Evolutionary conservation across 2,329 filamentous ascomycete genomes (phyloP).

Genomic region (Epichloe bromicola): DNA sequence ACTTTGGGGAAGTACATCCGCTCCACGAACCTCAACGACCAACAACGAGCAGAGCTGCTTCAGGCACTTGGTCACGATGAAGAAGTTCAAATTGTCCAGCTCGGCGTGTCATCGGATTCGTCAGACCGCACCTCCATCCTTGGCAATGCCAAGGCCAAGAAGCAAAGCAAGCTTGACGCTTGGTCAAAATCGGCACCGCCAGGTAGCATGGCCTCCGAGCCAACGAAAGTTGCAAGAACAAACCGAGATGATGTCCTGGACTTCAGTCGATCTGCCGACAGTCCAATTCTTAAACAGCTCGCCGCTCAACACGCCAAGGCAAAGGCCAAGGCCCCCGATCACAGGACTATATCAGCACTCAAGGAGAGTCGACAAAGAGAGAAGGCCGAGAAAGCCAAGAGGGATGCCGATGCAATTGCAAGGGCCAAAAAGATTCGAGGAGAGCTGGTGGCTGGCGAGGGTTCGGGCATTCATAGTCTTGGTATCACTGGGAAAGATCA

Average conservation of each 20-base stretch:
- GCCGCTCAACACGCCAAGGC: conserved; percentile 23
- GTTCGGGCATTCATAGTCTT: conserved; percentile 62
- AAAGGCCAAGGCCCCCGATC: conserved; percentile 19
- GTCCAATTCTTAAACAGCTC: conserved; percentile 32
- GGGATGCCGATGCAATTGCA: conserved; percentile 60
- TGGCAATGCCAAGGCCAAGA: conserved; percentile 30
- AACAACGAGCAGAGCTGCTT: conserved; percentile 74
- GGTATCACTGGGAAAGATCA: conserved; percentile 69
- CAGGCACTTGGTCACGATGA: conserved; percentile 48
- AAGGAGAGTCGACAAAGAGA: conserved; percentile 63
- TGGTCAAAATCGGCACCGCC: conserved; percentile 42
- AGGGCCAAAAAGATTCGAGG: conserved; percentile 41
- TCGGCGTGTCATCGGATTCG: conserved; percentile 18
- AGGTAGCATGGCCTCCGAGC: conserved; percentile 11
- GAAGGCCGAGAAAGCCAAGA: conserved; percentile 58
- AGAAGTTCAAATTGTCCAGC: conserved; percentile 34
- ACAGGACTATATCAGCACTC: conserved; percentile 33
- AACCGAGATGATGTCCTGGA: conserved; percentile 35
- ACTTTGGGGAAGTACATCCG: conserved; percentile 41
- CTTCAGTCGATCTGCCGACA: conserved; percentile 34
- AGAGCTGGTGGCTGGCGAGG: conserved; percentile 45
- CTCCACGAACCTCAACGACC: conserved; percentile 66
- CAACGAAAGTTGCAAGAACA: conserved; percentile 17
- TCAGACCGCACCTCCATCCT: conserved; percentile 10
- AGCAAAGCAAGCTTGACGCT: conserved; percentile 46